Evolutionary conservation across 805 yeast genomes (phyloP).

Genomic region (Myxozyma melibiosi): DNA sequence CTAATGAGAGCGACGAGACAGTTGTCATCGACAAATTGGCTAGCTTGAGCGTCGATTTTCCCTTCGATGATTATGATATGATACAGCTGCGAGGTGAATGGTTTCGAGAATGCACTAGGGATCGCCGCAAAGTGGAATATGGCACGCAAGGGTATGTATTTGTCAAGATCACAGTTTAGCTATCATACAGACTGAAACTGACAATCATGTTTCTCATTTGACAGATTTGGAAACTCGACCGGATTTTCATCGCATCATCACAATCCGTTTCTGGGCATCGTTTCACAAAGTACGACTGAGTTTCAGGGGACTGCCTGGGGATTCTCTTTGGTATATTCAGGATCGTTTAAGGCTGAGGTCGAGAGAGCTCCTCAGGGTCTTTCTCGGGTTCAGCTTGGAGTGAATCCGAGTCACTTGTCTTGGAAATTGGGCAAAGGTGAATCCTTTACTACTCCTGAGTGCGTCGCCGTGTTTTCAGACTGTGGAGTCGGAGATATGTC

Average conservation of each 20-base stretch:
- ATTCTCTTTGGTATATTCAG: slow-evolving; percentile 2
- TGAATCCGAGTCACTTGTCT: background rate
- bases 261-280: slow-evolving; percentile 1
- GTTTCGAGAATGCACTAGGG: background rate
- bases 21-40: background rate
- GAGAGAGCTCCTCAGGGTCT: slow-evolving; percentile 3
- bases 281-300: background rate
- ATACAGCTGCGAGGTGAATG: slow-evolving; percentile 1
- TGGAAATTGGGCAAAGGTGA: background rate
- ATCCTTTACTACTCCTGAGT: background rate
- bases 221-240: background rate
- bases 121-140: background rate
- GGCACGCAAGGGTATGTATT: background rate
- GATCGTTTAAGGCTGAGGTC: background rate
- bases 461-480: background rate
- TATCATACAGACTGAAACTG: no score
- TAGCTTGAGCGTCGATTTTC: slow-evolving; percentile 2
- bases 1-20: background rate
- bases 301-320: slow-evolving; percentile 4
- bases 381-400: background rate
- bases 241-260: slow-evolving; percentile 2
- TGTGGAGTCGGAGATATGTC: background rate
- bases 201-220: no score
- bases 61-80: background rate
- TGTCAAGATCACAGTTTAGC: no score